These are phyloP conservation scores for Fusarium sulawesiense DNA, from an alignment of 2,329 filamentous ascomycete species.

Conservation along the genomic window DNA sequence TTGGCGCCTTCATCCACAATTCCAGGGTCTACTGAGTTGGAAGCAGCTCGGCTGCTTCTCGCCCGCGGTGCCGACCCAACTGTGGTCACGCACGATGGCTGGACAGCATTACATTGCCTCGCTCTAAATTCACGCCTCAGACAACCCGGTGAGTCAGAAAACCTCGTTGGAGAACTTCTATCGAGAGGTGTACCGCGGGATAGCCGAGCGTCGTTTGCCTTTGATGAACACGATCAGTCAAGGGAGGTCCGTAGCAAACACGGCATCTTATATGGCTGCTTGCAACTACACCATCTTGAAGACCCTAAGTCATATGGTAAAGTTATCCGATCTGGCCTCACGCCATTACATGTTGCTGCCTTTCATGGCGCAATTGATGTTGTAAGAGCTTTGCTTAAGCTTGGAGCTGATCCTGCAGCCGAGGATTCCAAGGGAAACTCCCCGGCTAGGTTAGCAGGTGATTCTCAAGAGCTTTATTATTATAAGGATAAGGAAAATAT, in stretches of 20 bases:
- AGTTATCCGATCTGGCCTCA: background rate
- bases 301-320: background rate
- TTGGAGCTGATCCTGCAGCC: background rate
- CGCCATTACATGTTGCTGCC: background rate
- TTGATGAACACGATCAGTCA: background rate
- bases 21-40: background rate
- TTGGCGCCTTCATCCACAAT: background rate
- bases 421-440: background rate
- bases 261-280: background rate
- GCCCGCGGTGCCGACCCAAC: background rate
- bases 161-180: background rate
- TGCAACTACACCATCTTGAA: background rate
- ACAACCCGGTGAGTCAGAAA: background rate
- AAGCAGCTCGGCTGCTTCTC: background rate
- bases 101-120: background rate
- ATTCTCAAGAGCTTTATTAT: background rate
- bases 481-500: background rate
- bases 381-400: background rate
- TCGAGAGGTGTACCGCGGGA: background rate
- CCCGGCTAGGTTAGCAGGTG: background rate
- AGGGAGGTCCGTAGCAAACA: too few species aligned
- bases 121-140: background rate
- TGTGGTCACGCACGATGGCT: background rate
- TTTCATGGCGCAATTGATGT: background rate
- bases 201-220: background rate